Evolutionary conservation across 768 basidiomycete species (phyloP), one percentile per base, ranked within the genome.

Genomic region (Harrya chromipes): DNA sequence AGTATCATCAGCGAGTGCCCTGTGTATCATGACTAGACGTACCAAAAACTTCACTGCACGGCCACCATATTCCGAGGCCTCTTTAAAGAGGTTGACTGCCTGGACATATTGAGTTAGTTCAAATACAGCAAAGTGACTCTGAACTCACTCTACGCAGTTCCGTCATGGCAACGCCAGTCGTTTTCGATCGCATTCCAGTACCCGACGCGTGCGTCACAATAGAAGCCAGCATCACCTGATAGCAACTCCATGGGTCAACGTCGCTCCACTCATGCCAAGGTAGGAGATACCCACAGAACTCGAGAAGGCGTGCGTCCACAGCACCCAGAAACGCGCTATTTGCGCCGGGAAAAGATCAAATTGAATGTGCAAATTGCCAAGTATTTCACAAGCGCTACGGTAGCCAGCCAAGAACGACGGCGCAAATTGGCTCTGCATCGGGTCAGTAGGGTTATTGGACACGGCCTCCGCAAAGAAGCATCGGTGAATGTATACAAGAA

Each of bases 401-500:
- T 84, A 85, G 7, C 83, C 84, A 9, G 84, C 82, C 35, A 86
- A 68, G 65, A 85, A 84, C 4, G 83, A 83, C 4, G 81, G 79
- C 7, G 81, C 82, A 56, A 81, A 86, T 47, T 73, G 79, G 55
- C 81, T 84, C 63, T 78, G 80, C 65, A 89, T 79, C 20, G 87
- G 87, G 64, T 88, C 81, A 6, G 68, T 65, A 5, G 87, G 80
- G 50, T 78, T 77, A 43, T 78, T 84, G 20, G 76, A 73, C 31
- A 89, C 74, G 4, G 85, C 87, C 60, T 86, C 82, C 4, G 85
- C 83, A 56, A 89, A 87, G 72, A 85, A 88, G 56, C 83, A 82
- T 14, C 87, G 83, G 62, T 87, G 85, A 43, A 87, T 77, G 60
- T 86, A 86, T 9, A 87, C 68, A 27, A 87, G 71, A n/a, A 83